phyloP scores from a whole-genome alignment of 1,139 yeast species.

The Sugiyamaella castrensis region DNA sequence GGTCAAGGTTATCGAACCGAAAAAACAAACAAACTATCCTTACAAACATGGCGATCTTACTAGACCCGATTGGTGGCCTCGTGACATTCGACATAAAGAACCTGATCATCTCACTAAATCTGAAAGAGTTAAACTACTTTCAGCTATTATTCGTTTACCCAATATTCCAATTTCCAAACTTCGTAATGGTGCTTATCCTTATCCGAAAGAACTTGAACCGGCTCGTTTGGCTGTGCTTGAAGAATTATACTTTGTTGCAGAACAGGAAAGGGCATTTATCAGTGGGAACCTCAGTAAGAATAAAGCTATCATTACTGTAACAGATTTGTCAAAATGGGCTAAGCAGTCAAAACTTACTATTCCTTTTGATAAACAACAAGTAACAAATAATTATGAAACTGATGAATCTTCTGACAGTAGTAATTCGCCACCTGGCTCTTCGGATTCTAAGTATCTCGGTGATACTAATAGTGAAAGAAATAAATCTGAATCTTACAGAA shows the following conservation, averaged over 20 bases:
- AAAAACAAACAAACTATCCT: constrained; percentile 61
- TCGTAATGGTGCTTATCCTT: constrained; percentile 23
- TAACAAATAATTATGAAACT: no score
- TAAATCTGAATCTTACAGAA: no score
- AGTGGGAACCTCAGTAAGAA: not conserved
- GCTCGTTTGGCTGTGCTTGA: constrained; percentile 23
- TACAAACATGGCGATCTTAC: constrained; percentile 51
- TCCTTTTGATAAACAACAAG: not conserved
- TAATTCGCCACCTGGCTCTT: no score
- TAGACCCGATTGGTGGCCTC: constrained; percentile 75
- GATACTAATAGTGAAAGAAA: no score
- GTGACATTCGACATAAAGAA: constrained; percentile 55
- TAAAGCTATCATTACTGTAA: constrained; percentile 3
- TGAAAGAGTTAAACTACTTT: constrained; percentile 52
- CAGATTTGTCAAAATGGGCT: constrained; percentile 2
- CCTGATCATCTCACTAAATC: constrained; percentile 68
- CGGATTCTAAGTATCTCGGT: no score
- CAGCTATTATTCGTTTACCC: constrained; percentile 42
- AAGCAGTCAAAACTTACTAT: constrained; percentile 1
- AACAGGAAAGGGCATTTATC: constrained; percentile 16
- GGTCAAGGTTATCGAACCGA: constrained; percentile 65
- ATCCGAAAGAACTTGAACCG: constrained; percentile 1
- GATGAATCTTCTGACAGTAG: no score
- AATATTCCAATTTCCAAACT: constrained; percentile 33
- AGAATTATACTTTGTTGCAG: constrained; percentile 35